Evolutionary conservation across 1,139 yeast species (phyloP), one percentile per base, ranked within the genome.

Genomic region (Suhomyces taliae): DNA sequence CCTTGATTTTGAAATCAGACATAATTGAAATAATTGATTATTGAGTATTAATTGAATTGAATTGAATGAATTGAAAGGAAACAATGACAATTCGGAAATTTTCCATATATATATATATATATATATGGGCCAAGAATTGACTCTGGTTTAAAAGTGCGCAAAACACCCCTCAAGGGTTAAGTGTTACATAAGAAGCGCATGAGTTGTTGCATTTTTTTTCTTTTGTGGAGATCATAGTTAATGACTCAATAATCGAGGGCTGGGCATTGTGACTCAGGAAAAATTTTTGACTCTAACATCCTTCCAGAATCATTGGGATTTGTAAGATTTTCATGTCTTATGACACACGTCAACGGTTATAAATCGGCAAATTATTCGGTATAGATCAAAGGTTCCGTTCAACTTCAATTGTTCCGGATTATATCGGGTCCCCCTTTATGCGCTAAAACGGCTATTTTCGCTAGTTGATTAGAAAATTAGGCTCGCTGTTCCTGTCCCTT

Each of bases 1-100:
- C 82, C 69, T 87, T 87, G 51, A 86, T 76, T 61, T 83, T 81
- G 67, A 83, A 84, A 24, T 73, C 77, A 38, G 72, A 60, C 78
- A 73, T 72, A n/a, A 24, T 29, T n/a, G 27, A 12, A 19, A 9
- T 31, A 27, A 24, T 27, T 27, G 10, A 19, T 19, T 19, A 19
- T 1, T 19, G 24, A 19, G 6, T 4, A 19, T 19, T 19, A 19
- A 19, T 19, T 19, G 24, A 19, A 19, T 14, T 19, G 24, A 19
- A 19, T 19, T 19, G 24, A 19, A 19, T 19, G 24, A 19, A 19
- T 19, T 19, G 24, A 19, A 19, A 19, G 6, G 6, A 19, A 19
- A 19, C 24, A 1, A 4, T 19, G 24, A 19, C 3, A 19, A 19
- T 29, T 29, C 11, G 32, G 7, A 29, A 29, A 29, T 5, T 29